Conservation (phyloP, 208 protist genomes). For the Naegleria lovaniensis region DNA sequence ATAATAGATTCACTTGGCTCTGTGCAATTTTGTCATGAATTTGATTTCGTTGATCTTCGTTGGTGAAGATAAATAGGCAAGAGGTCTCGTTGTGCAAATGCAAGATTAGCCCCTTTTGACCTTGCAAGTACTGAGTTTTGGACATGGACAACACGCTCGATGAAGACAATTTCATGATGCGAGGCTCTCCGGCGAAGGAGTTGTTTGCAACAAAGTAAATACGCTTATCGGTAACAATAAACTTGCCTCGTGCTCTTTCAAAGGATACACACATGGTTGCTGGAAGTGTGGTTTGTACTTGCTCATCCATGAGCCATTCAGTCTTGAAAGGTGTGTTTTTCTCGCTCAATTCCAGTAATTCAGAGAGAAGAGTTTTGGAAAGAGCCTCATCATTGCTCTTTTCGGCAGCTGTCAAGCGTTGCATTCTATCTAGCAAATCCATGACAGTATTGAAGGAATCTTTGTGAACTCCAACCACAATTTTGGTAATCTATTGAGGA, state of each 20-base stretch:
- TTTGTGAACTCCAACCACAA: not conserved
- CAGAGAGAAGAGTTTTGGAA: not conserved
- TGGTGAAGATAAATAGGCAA: not conserved
- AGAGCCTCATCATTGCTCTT: not conserved
- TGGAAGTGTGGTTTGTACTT: not conserved
- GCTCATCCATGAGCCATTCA: not conserved
- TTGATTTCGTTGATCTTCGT: constrained; percentile 1
- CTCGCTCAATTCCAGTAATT: not conserved
- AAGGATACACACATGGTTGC: not conserved
- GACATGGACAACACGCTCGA: not conserved
- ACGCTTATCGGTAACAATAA: constrained; percentile 35
- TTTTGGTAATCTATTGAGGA: not conserved
- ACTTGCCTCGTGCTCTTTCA: constrained; percentile 14
- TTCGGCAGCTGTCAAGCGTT: not conserved
- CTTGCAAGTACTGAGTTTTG: not conserved
- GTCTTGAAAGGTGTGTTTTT: not conserved
- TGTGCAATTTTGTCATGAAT: not conserved
- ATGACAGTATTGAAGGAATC: not conserved
- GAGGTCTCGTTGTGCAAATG: not conserved
- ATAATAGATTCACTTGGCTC: not conserved
- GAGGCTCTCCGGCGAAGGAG: constrained; percentile 44
- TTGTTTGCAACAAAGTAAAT: constrained; percentile 60
- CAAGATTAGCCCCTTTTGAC: constrained; percentile 31
- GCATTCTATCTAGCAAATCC: not conserved
- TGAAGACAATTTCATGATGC: constrained; percentile 28